phyloP scores from a whole-genome alignment of 2,329 filamentous ascomycete genomes.

The Cladosporium cucumerinum region DNA sequence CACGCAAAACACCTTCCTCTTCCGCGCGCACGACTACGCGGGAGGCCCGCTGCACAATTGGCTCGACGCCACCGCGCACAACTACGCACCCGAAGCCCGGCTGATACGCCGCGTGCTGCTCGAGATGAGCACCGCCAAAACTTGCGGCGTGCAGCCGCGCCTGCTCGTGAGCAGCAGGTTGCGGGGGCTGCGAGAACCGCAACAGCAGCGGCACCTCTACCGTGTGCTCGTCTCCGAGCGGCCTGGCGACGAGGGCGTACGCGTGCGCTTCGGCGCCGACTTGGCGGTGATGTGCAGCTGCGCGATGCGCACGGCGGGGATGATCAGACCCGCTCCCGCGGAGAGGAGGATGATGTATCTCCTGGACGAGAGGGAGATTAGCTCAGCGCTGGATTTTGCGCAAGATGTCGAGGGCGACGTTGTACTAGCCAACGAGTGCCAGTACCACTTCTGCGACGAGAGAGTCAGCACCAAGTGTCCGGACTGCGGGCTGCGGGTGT shows the following conservation, averaged over 20 bases:
- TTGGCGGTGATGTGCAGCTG: not conserved
- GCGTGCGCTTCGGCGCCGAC: not conserved
- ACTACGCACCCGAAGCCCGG: not conserved
- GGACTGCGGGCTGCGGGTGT: not conserved
- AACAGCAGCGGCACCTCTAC: not conserved
- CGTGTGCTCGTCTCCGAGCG: not conserved
- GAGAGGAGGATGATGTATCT: not conserved
- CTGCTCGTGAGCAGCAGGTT: not conserved
- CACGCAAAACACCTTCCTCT: not conserved
- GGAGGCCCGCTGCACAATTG: not conserved
- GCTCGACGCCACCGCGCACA: not conserved
- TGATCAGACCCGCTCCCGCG: not conserved
- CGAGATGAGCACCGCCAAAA: not conserved
- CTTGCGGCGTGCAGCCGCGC: not conserved
- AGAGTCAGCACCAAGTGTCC: not conserved
- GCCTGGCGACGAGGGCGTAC: not conserved
- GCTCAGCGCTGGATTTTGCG: not conserved
- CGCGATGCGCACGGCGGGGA: not conserved
- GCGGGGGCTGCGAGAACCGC: no score
- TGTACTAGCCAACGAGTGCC: not conserved
- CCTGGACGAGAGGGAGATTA: not conserved
- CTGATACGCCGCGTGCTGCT: not conserved
- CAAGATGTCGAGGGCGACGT: not conserved
- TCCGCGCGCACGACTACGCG: not conserved
- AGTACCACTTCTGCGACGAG: not conserved